Evolutionary conservation across 106 monocot species (phyloP).

Genomic region (Dendrobium chrysotoxum): DNA sequence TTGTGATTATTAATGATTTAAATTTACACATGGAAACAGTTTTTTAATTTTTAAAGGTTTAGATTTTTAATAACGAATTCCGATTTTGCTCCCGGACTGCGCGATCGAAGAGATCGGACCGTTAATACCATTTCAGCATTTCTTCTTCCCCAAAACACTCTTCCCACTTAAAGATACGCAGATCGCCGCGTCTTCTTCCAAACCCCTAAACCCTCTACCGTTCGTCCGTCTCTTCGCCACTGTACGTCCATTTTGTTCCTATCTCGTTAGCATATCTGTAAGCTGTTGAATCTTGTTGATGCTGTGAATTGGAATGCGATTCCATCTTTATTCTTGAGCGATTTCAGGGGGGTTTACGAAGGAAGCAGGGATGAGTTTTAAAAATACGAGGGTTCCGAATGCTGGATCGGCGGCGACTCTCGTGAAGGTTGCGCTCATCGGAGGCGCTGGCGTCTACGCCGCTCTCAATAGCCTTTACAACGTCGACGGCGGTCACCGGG

Average conservation of each 20-base stretch:
- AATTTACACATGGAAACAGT: no score
- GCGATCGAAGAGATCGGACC: not conserved
- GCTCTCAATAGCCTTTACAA: slow-evolving; percentile 55
- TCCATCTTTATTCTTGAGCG: not conserved
- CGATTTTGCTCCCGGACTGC: no score
- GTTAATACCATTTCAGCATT: not conserved
- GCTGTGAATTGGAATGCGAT: not conserved
- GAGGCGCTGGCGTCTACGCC: slow-evolving; percentile 42
- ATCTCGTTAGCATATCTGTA: not conserved
- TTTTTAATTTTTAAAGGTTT: no score
- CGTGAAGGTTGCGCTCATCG: slow-evolving; percentile 34
- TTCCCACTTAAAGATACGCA: not conserved
- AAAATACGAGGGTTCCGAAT: slow-evolving; percentile 47
- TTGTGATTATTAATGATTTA: no score
- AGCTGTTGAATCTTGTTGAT: not conserved
- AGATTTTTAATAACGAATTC: no score
- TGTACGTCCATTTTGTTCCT: not conserved
- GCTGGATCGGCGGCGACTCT: slow-evolving; percentile 20
- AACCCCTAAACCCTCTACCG: slow-evolving; percentile 1
- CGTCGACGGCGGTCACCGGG: slow-evolving; percentile 66
- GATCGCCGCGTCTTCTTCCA: not conserved
- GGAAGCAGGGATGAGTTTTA: slow-evolving; percentile 20
- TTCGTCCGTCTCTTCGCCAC: not conserved
- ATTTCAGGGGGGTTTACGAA: not conserved
- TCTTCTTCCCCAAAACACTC: not conserved